A percentile compares a stretch with the other conserved stretches of the same genome.
Conservation (phyloP, 129 eudicot species). For the sunflower (Helianthus annuus) region HanXRQr2.0-SUNRISE NC_035448.2:171053377-171053876, state of each 20-base stretch:
- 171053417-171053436: slow-evolving; percentile 68
- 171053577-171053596: slow-evolving; percentile 15
- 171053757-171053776: too few relatives aligned
- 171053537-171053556: slow-evolving; percentile 10
- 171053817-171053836: too few relatives aligned
- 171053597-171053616: slow-evolving; percentile 30
- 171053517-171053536: slow-evolving; percentile 20
- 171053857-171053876: too few relatives aligned
- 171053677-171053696: not conserved
- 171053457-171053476: slow-evolving; percentile 13
- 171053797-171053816: too few relatives aligned
- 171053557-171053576: slow-evolving; percentile 8
- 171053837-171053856: too few relatives aligned
- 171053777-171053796: too few relatives aligned
- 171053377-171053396: slow-evolving; percentile 79
- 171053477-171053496: not conserved
- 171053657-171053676: slow-evolving; percentile 30
- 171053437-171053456: slow-evolving; percentile 39
- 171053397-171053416: slow-evolving; percentile 75
- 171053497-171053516: not conserved
- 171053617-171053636: slow-evolving; percentile 34
- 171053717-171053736: not conserved
- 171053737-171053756: too few relatives aligned
- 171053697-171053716: not conserved
- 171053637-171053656: slow-evolving; percentile 32